Evolutionary conservation across 2,329 filamentous ascomycete species (phyloP).

Genomic region (Neurospora crassa): DNA sequence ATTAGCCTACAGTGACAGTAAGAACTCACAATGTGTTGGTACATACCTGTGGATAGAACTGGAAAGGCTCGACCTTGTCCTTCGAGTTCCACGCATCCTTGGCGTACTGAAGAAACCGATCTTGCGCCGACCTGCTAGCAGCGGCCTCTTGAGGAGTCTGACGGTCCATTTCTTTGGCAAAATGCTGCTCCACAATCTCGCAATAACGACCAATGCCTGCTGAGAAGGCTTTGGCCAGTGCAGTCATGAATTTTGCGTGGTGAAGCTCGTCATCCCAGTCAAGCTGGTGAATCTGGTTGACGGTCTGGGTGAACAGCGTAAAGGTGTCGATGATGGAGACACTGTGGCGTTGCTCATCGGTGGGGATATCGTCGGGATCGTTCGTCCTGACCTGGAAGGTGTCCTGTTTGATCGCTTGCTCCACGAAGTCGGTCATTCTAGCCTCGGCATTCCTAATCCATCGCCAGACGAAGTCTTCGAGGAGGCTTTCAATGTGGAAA

Average conservation of each 20-base stretch:
- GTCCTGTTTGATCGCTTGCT: constrained; percentile 85
- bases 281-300: constrained; percentile 76
- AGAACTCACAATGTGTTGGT: constrained; percentile 7
- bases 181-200: constrained; percentile 77
- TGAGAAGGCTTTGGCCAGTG: constrained; percentile 75
- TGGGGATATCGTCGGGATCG: constrained; percentile 50
- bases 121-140: constrained; percentile 70
- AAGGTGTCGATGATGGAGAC: constrained; percentile 91
- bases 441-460: constrained; percentile 79
- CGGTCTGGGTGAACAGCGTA: constrained; percentile 82
- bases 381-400: constrained; percentile 67
- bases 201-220: constrained; percentile 81
- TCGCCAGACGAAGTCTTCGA: constrained; percentile 91
- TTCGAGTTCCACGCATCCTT: constrained; percentile 89
- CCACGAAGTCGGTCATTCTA: constrained; percentile 74
- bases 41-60: constrained; percentile 83
- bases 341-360: constrained; percentile 81
- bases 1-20: not conserved
- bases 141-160: constrained; percentile 80
- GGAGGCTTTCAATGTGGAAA: constrained; percentile 76
- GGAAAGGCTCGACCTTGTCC: constrained; percentile 91
- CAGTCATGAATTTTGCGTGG: constrained; percentile 95
- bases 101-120: constrained; percentile 86
- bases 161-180: constrained; percentile 86
- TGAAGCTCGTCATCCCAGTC: constrained; percentile 92